phyloP scores from a whole-genome alignment of 2,329 filamentous ascomycete species.

The Metarhizium humberi region DNA sequence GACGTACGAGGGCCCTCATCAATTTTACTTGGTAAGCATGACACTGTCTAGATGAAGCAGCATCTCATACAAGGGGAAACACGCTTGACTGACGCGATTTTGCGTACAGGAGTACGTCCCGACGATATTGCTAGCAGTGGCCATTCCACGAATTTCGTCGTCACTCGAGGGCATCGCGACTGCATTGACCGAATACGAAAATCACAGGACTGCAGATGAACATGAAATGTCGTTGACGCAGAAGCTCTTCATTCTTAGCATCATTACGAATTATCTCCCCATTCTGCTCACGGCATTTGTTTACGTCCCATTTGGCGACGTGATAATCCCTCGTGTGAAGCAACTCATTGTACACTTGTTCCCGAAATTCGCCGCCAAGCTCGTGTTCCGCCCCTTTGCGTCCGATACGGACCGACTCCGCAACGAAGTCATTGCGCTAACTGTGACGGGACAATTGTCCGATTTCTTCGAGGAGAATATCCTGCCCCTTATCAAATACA shows the following conservation, averaged over 20 bases:
- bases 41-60: no score
- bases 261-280: conserved; percentile 71
- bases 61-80: no score
- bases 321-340: conserved; percentile 60
- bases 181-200: conserved; percentile 59
- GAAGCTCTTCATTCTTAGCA: conserved; percentile 70
- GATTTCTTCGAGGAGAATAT: conserved; percentile 65
- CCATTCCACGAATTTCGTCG: conserved; percentile 55
- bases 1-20: conserved; percentile 61
- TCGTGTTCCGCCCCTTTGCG: conserved; percentile 46
- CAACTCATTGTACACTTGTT: conserved; percentile 43
- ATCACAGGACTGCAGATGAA: conserved; percentile 61
- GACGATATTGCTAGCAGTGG: conserved; percentile 58
- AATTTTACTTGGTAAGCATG: conserved; percentile 48
- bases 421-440: conserved; percentile 68
- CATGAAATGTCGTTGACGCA: conserved; percentile 62
- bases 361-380: conserved; percentile 33
- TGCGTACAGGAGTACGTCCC: conserved; percentile 57
- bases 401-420: conserved; percentile 58
- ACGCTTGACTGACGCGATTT: neutral
- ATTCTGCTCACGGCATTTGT: conserved; percentile 71
- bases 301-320: conserved; percentile 64
- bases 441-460: conserved; percentile 62
- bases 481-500: conserved; percentile 59
- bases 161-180: conserved; percentile 55